Evolutionary conservation across 192 early-diverging fungal genomes (phyloP), one percentile per base, ranked within the genome.

Genomic region (Obelidium mucronatum): DNA sequence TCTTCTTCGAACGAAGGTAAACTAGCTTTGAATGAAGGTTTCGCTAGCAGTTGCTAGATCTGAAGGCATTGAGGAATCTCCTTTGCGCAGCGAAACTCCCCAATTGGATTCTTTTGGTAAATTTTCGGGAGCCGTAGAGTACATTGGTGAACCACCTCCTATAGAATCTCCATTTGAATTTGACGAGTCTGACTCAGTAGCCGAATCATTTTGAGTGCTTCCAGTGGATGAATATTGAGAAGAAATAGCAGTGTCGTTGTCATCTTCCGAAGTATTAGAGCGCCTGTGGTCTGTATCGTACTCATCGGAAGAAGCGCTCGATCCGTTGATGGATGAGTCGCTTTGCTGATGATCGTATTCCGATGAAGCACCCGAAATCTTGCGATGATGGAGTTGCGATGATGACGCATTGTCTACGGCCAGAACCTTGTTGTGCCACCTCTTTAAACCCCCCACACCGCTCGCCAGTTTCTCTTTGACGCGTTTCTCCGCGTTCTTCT

Each of bases 341-440:
- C 15, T 30, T 31, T 22, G 6, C 4, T 33, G 33, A 39, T 39
- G 8, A 17, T 34, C 31, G 2, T 34, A n/a, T 22, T 44, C 30
- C n/a, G 40, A 42, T 40, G 67, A 69, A 31, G 51, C 44, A 2
- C 67, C 67, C 8, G 67, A 69, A 34, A 69, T 69, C 40, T 53
- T 69, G 11, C 67, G 67, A 44, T 69, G 48, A 31, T 69, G 42
- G 24, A 40, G 24, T 35, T n/a, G n/a, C n/a, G n/a, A n/a, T n/a
- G n/a, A n/a, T n/a, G n/a, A n/a, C n/a, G n/a, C n/a, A n/a, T n/a
- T n/a, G n/a, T 54, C 54, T 28, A 33, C 56, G 13, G 51, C 24
- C 8, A 36, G 30, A 24, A 35, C 40, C 1, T 28, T 30, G n/a
- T 72, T 31, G 19, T 54, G 70, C 70, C 70, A 72, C 24, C 70